Evolutionary conservation across 371 early-diverging fungal genomes (phyloP).

Genomic region (Mortierella sp.): DNA sequence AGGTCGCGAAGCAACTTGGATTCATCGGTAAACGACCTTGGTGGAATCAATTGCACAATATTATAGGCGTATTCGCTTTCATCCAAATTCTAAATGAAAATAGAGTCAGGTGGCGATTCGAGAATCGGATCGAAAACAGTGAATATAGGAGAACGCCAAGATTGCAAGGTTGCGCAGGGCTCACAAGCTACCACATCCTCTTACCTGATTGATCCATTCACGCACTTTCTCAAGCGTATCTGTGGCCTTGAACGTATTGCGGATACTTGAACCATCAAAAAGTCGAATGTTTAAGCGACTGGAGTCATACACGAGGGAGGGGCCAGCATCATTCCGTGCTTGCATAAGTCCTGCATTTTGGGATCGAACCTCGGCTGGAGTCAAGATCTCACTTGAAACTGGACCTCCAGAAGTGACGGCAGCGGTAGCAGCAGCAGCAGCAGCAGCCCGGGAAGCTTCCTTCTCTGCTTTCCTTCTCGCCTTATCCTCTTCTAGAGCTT

Average conservation of each 20-base stretch:
- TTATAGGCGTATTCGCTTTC: slow-evolving; percentile 38
- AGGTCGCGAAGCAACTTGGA: slow-evolving; percentile 57
- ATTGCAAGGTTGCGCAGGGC: not conserved
- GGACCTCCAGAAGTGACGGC: not conserved
- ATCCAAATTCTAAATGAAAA: slow-evolving; percentile 23
- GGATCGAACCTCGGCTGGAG: slow-evolving; percentile 22
- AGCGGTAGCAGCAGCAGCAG: slow-evolving; percentile 4
- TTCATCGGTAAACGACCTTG: slow-evolving; percentile 58
- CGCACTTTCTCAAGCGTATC: slow-evolving; percentile 50
- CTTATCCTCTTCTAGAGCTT: slow-evolving; percentile 48
- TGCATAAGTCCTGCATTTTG: slow-evolving; percentile 39
- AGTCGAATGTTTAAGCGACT: slow-evolving; percentile 52
- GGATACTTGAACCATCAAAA: slow-evolving; percentile 54
- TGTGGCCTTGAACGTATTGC: slow-evolving; percentile 52
- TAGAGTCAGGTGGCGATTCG: not conserved
- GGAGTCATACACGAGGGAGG: slow-evolving; percentile 38
- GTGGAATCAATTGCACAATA: slow-evolving; percentile 51
- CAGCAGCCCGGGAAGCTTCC: slow-evolving; percentile 29
- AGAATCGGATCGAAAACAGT: not conserved
- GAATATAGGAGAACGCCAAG: not conserved
- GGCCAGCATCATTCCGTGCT: slow-evolving; percentile 46
- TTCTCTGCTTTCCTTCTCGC: slow-evolving; percentile 40
- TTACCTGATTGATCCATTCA: slow-evolving; percentile 47
- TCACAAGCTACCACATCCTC: not conserved
- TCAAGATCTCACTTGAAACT: slow-evolving; percentile 12